phyloP scores from a whole-genome alignment of 139 green algal genomes.

The Auxenochlorella pyrenoidosa region DNA sequence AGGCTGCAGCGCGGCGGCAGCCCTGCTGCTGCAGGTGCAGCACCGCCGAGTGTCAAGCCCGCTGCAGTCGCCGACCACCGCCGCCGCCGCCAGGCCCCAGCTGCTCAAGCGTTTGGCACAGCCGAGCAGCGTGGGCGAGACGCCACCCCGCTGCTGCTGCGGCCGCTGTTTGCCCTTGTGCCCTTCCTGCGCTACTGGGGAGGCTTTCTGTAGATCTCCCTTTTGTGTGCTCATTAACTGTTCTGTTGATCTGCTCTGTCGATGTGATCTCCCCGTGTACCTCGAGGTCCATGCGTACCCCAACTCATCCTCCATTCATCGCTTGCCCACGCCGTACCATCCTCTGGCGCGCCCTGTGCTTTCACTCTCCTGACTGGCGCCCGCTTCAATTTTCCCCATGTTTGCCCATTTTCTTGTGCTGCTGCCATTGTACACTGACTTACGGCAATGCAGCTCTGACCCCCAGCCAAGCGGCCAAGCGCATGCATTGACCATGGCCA shows the following conservation, averaged over 20 bases:
- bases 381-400: no score
- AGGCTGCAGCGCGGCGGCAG: neutral
- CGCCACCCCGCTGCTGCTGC: neutral
- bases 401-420: no score
- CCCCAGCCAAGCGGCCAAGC: no score
- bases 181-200: constrained; percentile 46
- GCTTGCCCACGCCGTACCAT: neutral
- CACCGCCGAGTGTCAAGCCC: neutral
- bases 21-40: neutral
- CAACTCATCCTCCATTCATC: neutral
- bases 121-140: no score
- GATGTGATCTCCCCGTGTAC: neutral
- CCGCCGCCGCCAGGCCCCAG: neutral
- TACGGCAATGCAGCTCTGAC: no score
- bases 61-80: neutral
- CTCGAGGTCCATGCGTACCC: neutral
- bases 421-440: no score
- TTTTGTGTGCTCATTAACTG: neutral
- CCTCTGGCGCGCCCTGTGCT: neutral
- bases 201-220: constrained; percentile 29
- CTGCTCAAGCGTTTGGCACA: neutral
- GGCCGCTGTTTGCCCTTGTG: constrained; percentile 11
- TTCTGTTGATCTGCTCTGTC: no score
- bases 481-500: no score
- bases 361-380: neutral